phyloP scores from a whole-genome alignment of 306 rosid genomes.

The Medicago ruthenica region DNA sequence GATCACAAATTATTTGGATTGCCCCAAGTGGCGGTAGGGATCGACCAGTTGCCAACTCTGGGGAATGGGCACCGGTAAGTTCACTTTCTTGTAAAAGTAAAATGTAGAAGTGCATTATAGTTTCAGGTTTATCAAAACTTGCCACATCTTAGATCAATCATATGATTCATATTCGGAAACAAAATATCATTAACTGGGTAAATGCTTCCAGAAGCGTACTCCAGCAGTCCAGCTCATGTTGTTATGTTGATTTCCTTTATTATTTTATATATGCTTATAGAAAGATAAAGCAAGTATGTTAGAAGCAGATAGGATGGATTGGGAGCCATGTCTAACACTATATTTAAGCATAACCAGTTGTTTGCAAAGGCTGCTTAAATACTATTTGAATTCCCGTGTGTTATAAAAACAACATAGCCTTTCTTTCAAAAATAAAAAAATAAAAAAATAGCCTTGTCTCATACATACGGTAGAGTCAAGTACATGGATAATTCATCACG shows the following conservation, averaged over 20 bases:
- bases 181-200: constrained; percentile 25
- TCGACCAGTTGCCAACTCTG: constrained; percentile 69
- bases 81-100: constrained; percentile 38
- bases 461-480: neutral
- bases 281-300: constrained; percentile 14
- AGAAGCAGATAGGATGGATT: constrained; percentile 11
- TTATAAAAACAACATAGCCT: neutral
- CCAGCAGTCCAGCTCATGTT: constrained; percentile 1
- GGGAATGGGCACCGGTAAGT: constrained; percentile 89
- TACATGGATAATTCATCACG: neutral
- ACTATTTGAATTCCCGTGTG: constrained; percentile 25
- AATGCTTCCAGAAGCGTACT: constrained; percentile 18
- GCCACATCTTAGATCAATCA: constrained; percentile 22
- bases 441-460: neutral
- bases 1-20: constrained; percentile 94
- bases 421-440: too few species aligned
- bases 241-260: constrained; percentile 16
- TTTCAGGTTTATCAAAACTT: constrained; percentile 25
- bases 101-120: constrained; percentile 10
- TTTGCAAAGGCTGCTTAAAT: constrained; percentile 21
- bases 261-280: constrained; percentile 21
- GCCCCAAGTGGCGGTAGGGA: constrained; percentile 99
- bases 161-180: neutral
- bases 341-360: constrained; percentile 31
- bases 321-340: constrained; percentile 4